These are phyloP conservation scores for Luffa aegyptiaca DNA, from an alignment of 306 rosid species.

Conservation along the genomic window DNA sequence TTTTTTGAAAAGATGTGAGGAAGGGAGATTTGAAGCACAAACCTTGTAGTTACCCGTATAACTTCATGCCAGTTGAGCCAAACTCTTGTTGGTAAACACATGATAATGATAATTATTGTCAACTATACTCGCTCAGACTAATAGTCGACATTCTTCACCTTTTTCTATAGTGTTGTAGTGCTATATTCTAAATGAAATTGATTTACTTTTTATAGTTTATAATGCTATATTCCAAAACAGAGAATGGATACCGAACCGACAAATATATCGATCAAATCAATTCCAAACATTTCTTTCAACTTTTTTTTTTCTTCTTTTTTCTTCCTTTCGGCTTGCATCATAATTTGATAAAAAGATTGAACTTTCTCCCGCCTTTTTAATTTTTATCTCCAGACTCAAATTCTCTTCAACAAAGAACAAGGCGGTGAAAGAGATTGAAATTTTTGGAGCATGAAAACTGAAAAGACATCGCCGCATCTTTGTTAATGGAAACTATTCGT, in stretches of 20 bases:
- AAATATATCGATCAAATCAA: neutral
- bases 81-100: too few relatives aligned
- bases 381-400: neutral
- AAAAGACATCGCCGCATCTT: neutral
- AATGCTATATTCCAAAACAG: neutral
- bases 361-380: neutral
- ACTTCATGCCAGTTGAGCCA: too few relatives aligned
- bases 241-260: neutral
- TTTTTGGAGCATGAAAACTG: neutral
- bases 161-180: too few relatives aligned
- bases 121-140: too few relatives aligned
- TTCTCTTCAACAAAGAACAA: neutral
- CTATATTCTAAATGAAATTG: too few relatives aligned
- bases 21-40: too few relatives aligned
- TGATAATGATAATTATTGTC: too few relatives aligned
- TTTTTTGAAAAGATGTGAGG: too few relatives aligned
- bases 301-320: neutral
- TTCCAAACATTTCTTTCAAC: neutral
- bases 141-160: too few relatives aligned
- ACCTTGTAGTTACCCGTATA: too few relatives aligned
- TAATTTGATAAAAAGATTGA: neutral
- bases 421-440: neutral
- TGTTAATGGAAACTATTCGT: neutral
- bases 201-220: neutral
- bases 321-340: neutral